Conservation (phyloP, 2,329 filamentous ascomycete genomes). For the Lecanicillium sp. region DNA sequence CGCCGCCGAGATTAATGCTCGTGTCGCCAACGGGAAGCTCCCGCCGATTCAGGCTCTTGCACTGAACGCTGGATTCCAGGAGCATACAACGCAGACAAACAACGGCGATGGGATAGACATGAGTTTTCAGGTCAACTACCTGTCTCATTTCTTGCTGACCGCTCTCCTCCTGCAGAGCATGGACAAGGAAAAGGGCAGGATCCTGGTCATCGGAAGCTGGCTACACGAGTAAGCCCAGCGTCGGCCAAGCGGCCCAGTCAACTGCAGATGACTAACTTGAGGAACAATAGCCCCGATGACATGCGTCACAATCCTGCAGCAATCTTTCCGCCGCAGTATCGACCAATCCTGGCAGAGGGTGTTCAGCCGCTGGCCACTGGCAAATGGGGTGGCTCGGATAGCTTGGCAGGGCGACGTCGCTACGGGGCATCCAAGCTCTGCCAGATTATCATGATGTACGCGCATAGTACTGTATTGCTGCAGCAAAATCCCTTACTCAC, state of each 20-base stretch:
- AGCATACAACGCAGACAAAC: constrained; percentile 5
- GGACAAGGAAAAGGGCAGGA: constrained; percentile 1
- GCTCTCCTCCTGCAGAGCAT: constrained; percentile 1
- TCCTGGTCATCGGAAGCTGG: constrained; percentile 3
- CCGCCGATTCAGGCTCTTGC: constrained; percentile 30
- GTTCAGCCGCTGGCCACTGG: not conserved
- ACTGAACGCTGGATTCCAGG: constrained; percentile 21
- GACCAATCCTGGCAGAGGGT: not conserved
- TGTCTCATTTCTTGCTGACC: constrained; percentile 2
- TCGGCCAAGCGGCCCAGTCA: not conserved
- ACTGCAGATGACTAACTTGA: not conserved
- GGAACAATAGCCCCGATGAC: not conserved
- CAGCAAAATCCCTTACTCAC: not conserved
- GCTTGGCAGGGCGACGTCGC: constrained; percentile 11
- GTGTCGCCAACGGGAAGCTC: constrained; percentile 21
- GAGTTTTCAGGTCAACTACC: constrained; percentile 5
- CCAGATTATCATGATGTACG: constrained; percentile 14
- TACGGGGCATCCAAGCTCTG: constrained; percentile 18
- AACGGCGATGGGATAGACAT: constrained; percentile 2
- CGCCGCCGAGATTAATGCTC: constrained; percentile 20
- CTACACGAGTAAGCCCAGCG: constrained; percentile 13
- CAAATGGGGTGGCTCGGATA: not conserved
- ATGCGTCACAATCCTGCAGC: not conserved
- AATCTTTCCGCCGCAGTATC: not conserved
- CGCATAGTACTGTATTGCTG: not conserved